Evolutionary conservation across 1,284 basidiomycete genomes (phyloP).

Genomic region (Melampsora occidentalis): DNA sequence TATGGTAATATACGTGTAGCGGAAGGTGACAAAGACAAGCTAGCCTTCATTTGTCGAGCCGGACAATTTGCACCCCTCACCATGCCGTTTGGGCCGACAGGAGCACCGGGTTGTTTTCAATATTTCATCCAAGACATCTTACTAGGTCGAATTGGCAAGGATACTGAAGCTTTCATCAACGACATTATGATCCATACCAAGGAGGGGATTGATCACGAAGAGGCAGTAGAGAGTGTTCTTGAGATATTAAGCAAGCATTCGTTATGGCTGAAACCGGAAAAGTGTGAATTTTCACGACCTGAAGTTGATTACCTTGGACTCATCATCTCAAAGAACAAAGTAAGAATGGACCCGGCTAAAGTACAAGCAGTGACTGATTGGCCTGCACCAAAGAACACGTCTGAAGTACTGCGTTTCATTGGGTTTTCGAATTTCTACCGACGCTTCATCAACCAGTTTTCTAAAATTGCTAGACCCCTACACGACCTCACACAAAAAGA

Average conservation of each 20-base stretch:
- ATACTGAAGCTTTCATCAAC: not conserved
- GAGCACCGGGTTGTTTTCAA: not conserved
- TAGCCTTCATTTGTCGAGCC: not conserved
- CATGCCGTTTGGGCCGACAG: not conserved
- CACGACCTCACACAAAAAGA: not conserved
- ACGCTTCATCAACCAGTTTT: conserved; percentile 56
- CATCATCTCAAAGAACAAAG: too few species aligned
- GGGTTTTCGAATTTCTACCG: conserved; percentile 57
- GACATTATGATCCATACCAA: not conserved
- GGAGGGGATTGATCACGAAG: not conserved
- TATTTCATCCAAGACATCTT: conserved; percentile 1
- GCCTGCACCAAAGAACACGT: conserved; percentile 52
- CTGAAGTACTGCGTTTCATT: conserved; percentile 49
- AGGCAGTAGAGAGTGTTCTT: not conserved
- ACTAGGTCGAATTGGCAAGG: not conserved
- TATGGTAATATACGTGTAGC: not conserved
- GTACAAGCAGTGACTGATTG: conserved; percentile 55
- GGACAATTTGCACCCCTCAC: not conserved
- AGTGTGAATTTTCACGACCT: not conserved
- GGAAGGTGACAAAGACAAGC: not conserved
- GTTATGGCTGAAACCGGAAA: not conserved
- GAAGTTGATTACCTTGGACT: too few species aligned
- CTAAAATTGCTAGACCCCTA: conserved; percentile 50
- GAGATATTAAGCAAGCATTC: not conserved
- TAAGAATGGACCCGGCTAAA: conserved; percentile 57